Evolutionary conservation across 805 yeast genomes (phyloP), one percentile per base, ranked within the genome.

Genomic region (Starmera amethionina): DNA sequence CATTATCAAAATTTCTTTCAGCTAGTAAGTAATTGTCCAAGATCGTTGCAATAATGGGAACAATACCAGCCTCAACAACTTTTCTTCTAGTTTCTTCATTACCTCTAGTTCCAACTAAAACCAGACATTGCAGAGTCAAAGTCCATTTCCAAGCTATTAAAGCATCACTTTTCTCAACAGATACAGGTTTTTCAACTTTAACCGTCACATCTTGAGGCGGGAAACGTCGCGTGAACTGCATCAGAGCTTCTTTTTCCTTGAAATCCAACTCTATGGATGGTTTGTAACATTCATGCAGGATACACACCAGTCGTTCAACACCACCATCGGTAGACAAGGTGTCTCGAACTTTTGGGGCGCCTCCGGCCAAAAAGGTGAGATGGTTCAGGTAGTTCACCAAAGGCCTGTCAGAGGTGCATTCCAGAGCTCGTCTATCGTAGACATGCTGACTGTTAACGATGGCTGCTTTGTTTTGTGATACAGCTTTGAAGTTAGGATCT

Each of bases 71-170:
- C 46, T 83, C 79, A 9, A 88, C 96, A 8, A 93, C 84, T 51
- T 88, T 78, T 49, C 81, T 79, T 39, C 98, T 70, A 37, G 89
- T 85, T 39, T 68, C 65, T 59, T 89, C 97, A 2, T 94, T 79
- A 19, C 98, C 98, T 49, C 97, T 72, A 1, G 97, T 88, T 12
- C 97, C 96, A 15, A 90, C 78, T 41, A 87, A 71, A 1, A 90
- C 95, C 41, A 90, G 65, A 57, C 97, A 89, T 64, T 90, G 98
- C 55, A 93, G 79, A 0, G 97, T 85, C 40, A 90, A 65, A 6
- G 95, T 85, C 98, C 98, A 90, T 64, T 90, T 90, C 96, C 96
- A 90, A 0, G 95, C 89, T n/a, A 82, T 68, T 46, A 86, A 67
- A 22, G 79, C 72, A 35, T 55, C 48, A 41, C 49, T 48, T 42